phyloP scores from a whole-genome alignment of 176 grass and related monocot species.

The Bonia amplexicaulis region DNA sequence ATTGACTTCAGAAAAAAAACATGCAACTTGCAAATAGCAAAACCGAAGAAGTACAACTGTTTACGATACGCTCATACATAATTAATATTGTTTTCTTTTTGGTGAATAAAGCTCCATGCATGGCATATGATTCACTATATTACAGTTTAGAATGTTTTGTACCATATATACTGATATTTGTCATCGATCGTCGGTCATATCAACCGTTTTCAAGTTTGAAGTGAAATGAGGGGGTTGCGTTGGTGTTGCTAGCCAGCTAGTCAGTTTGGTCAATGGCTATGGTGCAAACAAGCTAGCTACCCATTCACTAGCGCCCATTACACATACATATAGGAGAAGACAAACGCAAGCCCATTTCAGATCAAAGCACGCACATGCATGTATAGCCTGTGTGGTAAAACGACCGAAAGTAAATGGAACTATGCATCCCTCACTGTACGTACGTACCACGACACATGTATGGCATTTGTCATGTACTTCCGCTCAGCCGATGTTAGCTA shows the following conservation, averaged over 20 bases:
- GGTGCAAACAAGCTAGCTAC: not conserved
- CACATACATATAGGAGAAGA: not conserved
- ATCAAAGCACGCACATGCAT: not conserved
- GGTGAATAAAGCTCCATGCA: not conserved
- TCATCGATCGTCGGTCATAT: not conserved
- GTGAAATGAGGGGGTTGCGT: not conserved
- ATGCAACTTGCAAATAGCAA: not conserved
- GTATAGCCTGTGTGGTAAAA: constrained; percentile 1
- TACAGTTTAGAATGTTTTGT: not conserved
- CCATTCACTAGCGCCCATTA: not conserved
- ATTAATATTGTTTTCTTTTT: not conserved
- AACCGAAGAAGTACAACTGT: not conserved
- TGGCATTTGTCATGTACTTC: not conserved
- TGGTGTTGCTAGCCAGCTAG: not conserved
- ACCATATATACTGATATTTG: not conserved
- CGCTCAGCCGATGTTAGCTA: not conserved
- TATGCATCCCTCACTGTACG: not conserved
- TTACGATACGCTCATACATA: not conserved
- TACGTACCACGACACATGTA: not conserved
- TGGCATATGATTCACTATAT: not conserved
- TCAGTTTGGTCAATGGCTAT: not conserved
- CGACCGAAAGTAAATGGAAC: constrained; percentile 24
- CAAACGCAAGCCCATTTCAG: not conserved
- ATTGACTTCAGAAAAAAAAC: not conserved
- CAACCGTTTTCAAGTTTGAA: not conserved